Evolutionary conservation across 495 filamentous ascomycete species (phyloP), one percentile per base, ranked within the genome.

Genomic region (Penicillium bialowiezense): DNA sequence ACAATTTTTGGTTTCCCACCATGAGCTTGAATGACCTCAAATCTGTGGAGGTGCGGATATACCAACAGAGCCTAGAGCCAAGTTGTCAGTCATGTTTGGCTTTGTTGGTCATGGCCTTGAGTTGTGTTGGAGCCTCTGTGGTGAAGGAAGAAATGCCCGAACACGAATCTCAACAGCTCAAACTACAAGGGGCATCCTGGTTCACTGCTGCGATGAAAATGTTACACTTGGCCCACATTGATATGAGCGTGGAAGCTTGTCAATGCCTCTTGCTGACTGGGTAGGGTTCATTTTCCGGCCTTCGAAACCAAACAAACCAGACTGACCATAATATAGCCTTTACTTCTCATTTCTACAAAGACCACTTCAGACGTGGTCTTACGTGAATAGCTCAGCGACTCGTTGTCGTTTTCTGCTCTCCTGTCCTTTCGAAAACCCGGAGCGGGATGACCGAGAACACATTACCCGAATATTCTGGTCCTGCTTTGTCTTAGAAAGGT

Each of bases 401-500:
- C 46, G 46, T 6, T 49, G 46, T 24, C 46, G 46, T 7, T 41
- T 49, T 32, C 9, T 49, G 3, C 24, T 49, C 12, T 40, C 36
- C 20, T 49, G 46, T 13, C 36, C 46, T 12, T 41, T 49, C 6
- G 26, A 49, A 17, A 49, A 49, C 7, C 14, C 46, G 10, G 46
- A 34, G 13, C 26, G 18, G 3, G 46, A 49, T 33, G 36, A 49
- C 17, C 36, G 36, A 21, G 46, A 49, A 19, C 37, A 40, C 26
- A 32, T 49, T 15, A 49, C 39, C 28, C 9, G 46, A 34, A 40
- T 49, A 41, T 49, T 49, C 9, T 49, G 46, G 46, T 49, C 46
- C 1, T 49, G 46, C 46, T 49, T 49, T 34, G 46, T 49, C 21
- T 18, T 49, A 34, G 46, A 49, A 32, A 49, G 44, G 44, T 48